Base-by-base conservation (phyloP, 768 basidiomycete genomes). In the Trametes gibbosa region DNA sequence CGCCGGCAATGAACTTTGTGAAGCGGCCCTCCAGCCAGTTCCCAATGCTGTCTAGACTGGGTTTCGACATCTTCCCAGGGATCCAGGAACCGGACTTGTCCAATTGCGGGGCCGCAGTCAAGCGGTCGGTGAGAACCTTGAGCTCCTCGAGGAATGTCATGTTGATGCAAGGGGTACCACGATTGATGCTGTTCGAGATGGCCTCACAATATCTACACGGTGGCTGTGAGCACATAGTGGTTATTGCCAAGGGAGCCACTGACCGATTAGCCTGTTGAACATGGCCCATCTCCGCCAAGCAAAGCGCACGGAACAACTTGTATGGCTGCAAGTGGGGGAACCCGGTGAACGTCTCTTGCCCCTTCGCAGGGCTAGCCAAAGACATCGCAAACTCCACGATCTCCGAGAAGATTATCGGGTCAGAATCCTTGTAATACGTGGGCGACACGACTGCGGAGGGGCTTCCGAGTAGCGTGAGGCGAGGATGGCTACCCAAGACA, bases 1-100 rank as follows among this genome's bases (percentile, higher is more conserved):
- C 95, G 2, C 96, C 97, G 9, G 95, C 92, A 59, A 99, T 94
- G 65, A 99, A 87, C 69, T 95, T 95, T 16, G 93, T 93, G 68
- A 99, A 84, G 17, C 90, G 84, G 13, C 91, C 89, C 73, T 94
- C 96, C 24, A 98, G 79, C 89, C 95, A 98, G 43, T 86, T 88
- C 25, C 95, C 90, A 49, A 98, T 84, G 34, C 86, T 87, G 70
- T 98, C 95, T 46, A 98, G 79, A 60, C 91, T 96, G 2, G 97
- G 95, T 66, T 95, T 94, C 35, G 86, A 81, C 62, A 95, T 79
- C 70, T 92, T 95, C n/a, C 84, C 81, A 13, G 84, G 79, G 56
- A 94, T 92, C 94, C 94, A 97, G 0, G 91, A 92, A 12, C 81
- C 82, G 2, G 82, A 77, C 72, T 91, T 93, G 68, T 94, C 92